These are phyloP conservation scores for Geotrichum bryndzae DNA, from an alignment of 1,139 yeast species.

Conservation along the genomic window DNA sequence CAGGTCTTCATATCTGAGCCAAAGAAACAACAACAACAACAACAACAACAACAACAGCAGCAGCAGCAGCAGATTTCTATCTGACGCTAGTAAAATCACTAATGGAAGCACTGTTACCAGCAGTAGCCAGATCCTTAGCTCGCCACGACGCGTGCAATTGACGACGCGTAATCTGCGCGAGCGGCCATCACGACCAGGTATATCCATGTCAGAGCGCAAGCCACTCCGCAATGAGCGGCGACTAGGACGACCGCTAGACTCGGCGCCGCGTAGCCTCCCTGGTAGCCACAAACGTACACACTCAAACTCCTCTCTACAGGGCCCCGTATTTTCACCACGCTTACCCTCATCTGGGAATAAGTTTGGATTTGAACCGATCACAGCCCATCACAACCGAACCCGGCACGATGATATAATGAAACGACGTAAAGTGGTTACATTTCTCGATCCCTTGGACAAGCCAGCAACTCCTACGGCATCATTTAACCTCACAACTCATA, in stretches of 20 bases:
- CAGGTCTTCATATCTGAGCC: neutral
- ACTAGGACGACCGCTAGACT: neutral
- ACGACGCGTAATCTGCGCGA: neutral
- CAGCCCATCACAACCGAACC: neutral
- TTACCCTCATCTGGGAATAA: neutral
- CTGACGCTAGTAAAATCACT: neutral
- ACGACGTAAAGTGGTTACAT: conserved; percentile 1
- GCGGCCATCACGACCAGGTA: neutral
- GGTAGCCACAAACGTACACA: neutral
- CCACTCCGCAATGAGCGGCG: neutral
- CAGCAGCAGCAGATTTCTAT: neutral
- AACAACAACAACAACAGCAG: neutral
- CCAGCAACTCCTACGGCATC: neutral
- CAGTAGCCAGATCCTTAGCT: neutral
- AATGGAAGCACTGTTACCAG: neutral
- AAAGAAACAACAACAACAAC: neutral
- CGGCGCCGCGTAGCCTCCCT: neutral
- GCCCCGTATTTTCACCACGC: neutral
- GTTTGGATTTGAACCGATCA: neutral
- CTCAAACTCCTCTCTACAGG: neutral
- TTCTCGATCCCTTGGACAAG: neutral
- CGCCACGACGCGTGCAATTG: neutral
- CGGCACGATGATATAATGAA: neutral
- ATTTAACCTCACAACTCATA: neutral
- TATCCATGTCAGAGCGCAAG: neutral